Conservation (phyloP, 2,329 filamentous ascomycete species). For the Fusarium sp. region DNA sequence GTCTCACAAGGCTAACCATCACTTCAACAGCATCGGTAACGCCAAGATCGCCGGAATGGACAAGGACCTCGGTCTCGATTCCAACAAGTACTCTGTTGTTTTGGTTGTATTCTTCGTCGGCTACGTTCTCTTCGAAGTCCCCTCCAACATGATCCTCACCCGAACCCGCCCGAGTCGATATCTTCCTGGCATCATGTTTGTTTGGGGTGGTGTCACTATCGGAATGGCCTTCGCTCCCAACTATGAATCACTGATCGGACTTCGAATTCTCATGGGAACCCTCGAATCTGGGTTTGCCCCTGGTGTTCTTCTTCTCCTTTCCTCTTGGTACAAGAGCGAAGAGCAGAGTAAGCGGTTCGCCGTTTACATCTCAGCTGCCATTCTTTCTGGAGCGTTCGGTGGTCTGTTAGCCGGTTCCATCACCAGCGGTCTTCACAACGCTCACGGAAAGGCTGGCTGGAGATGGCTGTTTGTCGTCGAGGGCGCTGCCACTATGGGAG, state of each 20-base stretch:
- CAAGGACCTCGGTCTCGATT: neutral
- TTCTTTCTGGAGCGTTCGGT: neutral
- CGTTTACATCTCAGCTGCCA: neutral
- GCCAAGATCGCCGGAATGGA: neutral
- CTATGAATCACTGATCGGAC: neutral
- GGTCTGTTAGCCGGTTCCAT: neutral
- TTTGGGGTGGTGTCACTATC: neutral
- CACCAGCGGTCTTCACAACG: neutral
- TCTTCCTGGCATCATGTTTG: neutral
- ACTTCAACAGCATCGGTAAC: neutral
- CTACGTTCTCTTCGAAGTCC: neutral
- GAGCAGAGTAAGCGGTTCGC: neutral
- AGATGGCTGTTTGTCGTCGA: neutral
- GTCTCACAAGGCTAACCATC: neutral
- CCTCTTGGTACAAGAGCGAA: neutral
- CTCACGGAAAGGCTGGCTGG: neutral
- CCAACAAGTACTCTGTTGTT: neutral
- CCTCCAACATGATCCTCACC: conserved; percentile 3
- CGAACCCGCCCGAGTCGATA: neutral
- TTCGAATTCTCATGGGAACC: neutral
- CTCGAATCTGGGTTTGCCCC: neutral
- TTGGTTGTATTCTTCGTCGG: conserved; percentile 4
- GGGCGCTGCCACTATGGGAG: neutral
- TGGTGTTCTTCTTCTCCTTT: neutral
- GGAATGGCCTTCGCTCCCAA: neutral